Conservation (phyloP, 805 yeast species). For the Metahyphopichia silvanorum region DNA sequence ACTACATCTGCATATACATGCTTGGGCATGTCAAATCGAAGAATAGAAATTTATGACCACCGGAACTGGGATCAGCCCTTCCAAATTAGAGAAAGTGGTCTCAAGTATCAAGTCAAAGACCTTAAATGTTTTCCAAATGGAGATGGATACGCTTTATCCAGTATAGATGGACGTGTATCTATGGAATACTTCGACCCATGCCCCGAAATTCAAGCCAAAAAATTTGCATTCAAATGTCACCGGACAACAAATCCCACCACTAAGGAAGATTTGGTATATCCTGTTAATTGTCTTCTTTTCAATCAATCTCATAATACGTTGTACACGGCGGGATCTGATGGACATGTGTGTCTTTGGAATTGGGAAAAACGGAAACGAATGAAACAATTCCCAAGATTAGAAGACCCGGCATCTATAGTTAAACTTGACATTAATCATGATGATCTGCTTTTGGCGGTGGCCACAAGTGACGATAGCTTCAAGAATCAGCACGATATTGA, state of each 20-base stretch:
- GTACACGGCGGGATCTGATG: slow-evolving; percentile 54
- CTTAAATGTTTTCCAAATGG: slow-evolving; percentile 51
- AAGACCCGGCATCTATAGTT: slow-evolving; percentile 19
- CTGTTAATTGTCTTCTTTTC: slow-evolving; percentile 49
- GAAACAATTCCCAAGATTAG: slow-evolving; percentile 35
- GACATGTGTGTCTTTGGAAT: slow-evolving; percentile 50
- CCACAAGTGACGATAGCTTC: slow-evolving; percentile 42
- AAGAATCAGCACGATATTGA: slow-evolving; percentile 13
- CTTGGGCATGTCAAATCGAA: slow-evolving; percentile 52
- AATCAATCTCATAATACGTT: slow-evolving; percentile 35
- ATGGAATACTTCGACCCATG: slow-evolving; percentile 62
- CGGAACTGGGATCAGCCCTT: slow-evolving; percentile 44
- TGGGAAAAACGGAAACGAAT: slow-evolving; percentile 41
- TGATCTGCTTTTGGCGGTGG: slow-evolving; percentile 28
- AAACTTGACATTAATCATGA: slow-evolving; percentile 16
- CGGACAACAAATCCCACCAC: slow-evolving; percentile 36
- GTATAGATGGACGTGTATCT: slow-evolving; percentile 81
- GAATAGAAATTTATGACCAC: slow-evolving; percentile 56
- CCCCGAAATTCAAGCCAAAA: slow-evolving; percentile 38
- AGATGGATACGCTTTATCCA: slow-evolving; percentile 61
- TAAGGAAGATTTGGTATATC: slow-evolving; percentile 50
- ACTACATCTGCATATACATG: slow-evolving; percentile 41
- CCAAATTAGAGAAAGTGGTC: slow-evolving; percentile 57
- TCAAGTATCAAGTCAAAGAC: slow-evolving; percentile 62
- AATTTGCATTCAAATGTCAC: slow-evolving; percentile 84